A percentile compares a stretch with the other conserved stretches of the same genome.
Conservation (phyloP, 176 grass and related monocot species). For the Carex parvula region DNA sequence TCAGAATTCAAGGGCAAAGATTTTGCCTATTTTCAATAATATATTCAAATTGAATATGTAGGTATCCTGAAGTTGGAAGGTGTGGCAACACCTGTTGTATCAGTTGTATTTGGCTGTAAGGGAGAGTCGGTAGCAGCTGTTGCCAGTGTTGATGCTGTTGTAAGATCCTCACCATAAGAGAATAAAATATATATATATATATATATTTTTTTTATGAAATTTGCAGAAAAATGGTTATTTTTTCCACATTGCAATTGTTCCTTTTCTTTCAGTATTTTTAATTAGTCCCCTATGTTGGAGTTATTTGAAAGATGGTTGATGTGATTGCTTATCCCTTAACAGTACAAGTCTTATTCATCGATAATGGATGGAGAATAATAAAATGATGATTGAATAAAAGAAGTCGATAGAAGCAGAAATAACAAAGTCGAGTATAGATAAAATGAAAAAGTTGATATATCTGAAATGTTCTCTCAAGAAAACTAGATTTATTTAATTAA, state of each 20-base stretch:
- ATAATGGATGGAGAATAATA: not conserved
- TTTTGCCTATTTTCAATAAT: not conserved
- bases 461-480: not conserved
- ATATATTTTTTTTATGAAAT: not conserved
- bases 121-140: conserved; percentile 68
- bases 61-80: conserved; percentile 58
- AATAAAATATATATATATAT: too few species aligned
- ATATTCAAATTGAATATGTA: conserved; percentile 25
- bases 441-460: not conserved
- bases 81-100: conserved; percentile 75
- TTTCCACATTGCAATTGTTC: conserved; percentile 12
- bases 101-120: conserved; percentile 68
- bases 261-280: conserved; percentile 3
- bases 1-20: not conserved
- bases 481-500: not conserved
- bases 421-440: not conserved
- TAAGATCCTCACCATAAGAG: conserved; percentile 42
- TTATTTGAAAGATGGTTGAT: not conserved
- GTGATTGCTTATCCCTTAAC: not conserved
- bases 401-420: not conserved
- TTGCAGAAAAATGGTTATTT: conserved; percentile 3
- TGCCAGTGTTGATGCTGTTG: conserved; percentile 83
- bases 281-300: not conserved
- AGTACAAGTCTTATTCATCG: not conserved
- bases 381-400: not conserved